Evolutionary conservation across 345 rosid genomes (phyloP), one percentile per base, ranked within the genome.

Genomic region (Rubroshorea leprosula): DNA sequence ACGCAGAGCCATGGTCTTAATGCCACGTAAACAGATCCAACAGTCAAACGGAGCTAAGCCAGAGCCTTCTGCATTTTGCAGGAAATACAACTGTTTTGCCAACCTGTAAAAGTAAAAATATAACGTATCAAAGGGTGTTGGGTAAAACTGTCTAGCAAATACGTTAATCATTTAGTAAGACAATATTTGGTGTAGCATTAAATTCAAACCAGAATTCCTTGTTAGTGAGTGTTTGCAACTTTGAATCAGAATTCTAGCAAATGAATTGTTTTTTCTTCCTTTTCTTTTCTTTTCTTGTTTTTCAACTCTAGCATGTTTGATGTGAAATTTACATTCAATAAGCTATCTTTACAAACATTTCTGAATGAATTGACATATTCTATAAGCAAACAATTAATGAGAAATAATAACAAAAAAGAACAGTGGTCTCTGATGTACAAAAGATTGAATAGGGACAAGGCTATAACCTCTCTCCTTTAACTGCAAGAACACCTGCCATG

Each of bases 401-500:
- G 53, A 14, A 2, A 6, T 13, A 44, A 44, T 4, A 44, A 4
- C 6, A 44, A 44, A 1, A 44, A 2, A n/a, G 47, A 15, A n/a
- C 16, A 44, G 47, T 13, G 47, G 16, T n/a, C 17, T 16, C 18
- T 2, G 14, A 44, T 38, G 55, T 31, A 44, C 12, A 18, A 55
- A 0, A 39, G 43, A 57, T 39, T 43, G 19, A 50, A 13, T 20
- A 13, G 45, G 51, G 15, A n/a, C 25, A 29, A 54, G 55, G 59
- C 10, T 15, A 31, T 29, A 57, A 89, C 97, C 94, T 93, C 80
- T 89, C 87, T 53, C 88, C 96, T 76, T 77, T 93, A 29, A 89
- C 94, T n/a, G 93, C 84, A 71, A 93, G 92, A 52, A 87, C 99
- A 38, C 97, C 97, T 15, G 92, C 97, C 97, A 89, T 93, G 55